A percentile compares a stretch with the other conserved stretches of the same genome.
phyloP scores from a whole-genome alignment of 139 green algal species.

The Closterium sp. region DNA sequence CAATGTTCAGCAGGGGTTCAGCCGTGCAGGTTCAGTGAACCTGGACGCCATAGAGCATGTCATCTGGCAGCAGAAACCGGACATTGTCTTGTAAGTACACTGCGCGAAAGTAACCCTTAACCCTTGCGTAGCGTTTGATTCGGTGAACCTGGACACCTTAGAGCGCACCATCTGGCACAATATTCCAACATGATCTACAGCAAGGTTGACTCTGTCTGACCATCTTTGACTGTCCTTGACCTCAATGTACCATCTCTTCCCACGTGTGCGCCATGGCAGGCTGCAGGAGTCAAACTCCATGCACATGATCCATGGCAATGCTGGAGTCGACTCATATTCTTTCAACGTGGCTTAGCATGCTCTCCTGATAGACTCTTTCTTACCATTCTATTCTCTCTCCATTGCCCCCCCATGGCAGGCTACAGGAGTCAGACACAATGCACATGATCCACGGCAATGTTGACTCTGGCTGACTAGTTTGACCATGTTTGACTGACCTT shows the following conservation, averaged over 20 bases:
- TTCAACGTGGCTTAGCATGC: background rate
- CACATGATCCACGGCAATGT: conserved; percentile 37
- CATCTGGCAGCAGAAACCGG: conserved; percentile 28
- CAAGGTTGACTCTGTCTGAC: too few relatives aligned
- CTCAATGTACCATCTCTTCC: background rate
- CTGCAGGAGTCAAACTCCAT: conserved; percentile 33
- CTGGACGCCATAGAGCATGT: conserved; percentile 26
- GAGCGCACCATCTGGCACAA: background rate
- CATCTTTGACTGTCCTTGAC: too few relatives aligned
- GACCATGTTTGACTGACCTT: background rate
- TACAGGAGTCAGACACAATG: conserved; percentile 32
- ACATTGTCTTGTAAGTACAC: conserved; percentile 37
- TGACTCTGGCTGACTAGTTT: background rate
- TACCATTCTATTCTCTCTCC: too few relatives aligned
- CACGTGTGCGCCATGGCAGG: conserved; percentile 4
- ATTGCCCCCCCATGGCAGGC: conserved; percentile 2
- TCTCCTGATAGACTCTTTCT: background rate
- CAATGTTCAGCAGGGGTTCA: conserved; percentile 50
- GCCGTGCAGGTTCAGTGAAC: conserved; percentile 26
- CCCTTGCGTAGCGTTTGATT: too few relatives aligned
- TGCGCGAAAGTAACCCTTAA: background rate
- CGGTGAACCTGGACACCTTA: background rate
- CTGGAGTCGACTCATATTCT: background rate
- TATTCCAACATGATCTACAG: too few relatives aligned
- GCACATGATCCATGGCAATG: conserved; percentile 38